These are phyloP conservation scores for Plectranthus barbatus DNA, from an alignment of 257 asterid genomes.

Conservation along the genomic window DNA sequence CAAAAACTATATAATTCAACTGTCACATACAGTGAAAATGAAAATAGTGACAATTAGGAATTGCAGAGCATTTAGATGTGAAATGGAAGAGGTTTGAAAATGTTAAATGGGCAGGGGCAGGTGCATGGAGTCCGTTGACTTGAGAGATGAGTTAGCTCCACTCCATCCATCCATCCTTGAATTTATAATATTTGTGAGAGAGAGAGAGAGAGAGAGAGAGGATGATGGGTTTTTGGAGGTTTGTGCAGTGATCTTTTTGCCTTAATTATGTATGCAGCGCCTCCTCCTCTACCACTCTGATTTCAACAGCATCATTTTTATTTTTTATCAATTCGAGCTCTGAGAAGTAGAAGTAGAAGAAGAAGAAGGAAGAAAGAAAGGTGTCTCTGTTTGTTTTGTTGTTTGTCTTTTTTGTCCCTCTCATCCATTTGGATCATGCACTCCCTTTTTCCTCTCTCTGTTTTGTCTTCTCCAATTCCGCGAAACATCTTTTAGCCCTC, in stretches of 20 bases:
- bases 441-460: not conserved
- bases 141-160: too few species aligned
- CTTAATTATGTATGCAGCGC: slow-evolving; percentile 1
- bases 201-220: not conserved
- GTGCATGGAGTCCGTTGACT: too few species aligned
- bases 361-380: not conserved
- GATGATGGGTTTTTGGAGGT: slow-evolving; percentile 24
- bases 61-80: too few species aligned
- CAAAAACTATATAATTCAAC: too few species aligned
- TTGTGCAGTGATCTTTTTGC: slow-evolving; percentile 27
- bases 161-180: too few species aligned
- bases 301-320: not conserved
- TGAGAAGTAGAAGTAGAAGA: too few species aligned
- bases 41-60: too few species aligned
- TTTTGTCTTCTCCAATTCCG: slow-evolving; percentile 11
- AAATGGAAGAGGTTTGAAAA: too few species aligned
- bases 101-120: too few species aligned
- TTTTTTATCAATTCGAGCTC: too few species aligned
- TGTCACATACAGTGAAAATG: too few species aligned
- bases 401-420: slow-evolving; percentile 10
- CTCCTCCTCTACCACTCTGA: slow-evolving; percentile 8
- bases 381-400: not conserved
- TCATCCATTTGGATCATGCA: slow-evolving; percentile 7
- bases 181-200: too few species aligned
- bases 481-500: slow-evolving; percentile 15